A percentile compares a stretch with the other conserved stretches of the same genome.
phyloP scores from a whole-genome alignment of 805 yeast genomes.

The Kodamaea sagamina region DNA sequence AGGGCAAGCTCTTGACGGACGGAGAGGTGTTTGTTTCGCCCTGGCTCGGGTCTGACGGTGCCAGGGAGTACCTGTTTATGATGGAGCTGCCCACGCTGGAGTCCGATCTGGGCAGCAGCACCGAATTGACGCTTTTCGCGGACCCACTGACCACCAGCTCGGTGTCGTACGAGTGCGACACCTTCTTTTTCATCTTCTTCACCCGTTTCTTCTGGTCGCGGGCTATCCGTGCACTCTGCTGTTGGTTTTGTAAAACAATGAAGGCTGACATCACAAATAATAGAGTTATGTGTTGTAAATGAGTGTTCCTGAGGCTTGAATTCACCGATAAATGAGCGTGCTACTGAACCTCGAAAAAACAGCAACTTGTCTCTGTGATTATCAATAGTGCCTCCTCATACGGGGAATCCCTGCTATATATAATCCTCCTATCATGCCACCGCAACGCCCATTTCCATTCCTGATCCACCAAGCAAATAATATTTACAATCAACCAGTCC shows the following conservation, averaged over 20 bases:
- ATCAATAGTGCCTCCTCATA: no score
- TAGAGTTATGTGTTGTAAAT: no score
- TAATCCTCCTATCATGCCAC: no score
- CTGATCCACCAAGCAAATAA: constrained; percentile 3
- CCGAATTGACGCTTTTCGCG: not conserved
- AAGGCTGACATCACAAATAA: constrained; percentile 15
- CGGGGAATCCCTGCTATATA: no score
- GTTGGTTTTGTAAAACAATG: constrained; percentile 11
- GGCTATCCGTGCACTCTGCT: constrained; percentile 10
- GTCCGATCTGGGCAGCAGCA: constrained; percentile 4
- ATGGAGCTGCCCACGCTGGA: constrained; percentile 7
- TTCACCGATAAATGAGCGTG: no score
- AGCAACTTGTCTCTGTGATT: no score
- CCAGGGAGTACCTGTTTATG: constrained; percentile 7
- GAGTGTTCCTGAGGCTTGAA: no score
- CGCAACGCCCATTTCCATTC: constrained; percentile 5
- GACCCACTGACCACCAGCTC: not conserved
- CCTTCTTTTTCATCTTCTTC: not conserved
- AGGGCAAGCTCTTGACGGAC: constrained; percentile 6
- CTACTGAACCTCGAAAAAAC: no score
- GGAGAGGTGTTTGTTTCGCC: not conserved
- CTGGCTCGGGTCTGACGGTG: no score
- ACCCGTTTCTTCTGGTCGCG: constrained; percentile 11
- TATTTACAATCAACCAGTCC: not conserved
- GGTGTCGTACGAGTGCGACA: not conserved